Conservation (phyloP, 1,139 yeast genomes). For the Debaryomyces robertsiae region DNA sequence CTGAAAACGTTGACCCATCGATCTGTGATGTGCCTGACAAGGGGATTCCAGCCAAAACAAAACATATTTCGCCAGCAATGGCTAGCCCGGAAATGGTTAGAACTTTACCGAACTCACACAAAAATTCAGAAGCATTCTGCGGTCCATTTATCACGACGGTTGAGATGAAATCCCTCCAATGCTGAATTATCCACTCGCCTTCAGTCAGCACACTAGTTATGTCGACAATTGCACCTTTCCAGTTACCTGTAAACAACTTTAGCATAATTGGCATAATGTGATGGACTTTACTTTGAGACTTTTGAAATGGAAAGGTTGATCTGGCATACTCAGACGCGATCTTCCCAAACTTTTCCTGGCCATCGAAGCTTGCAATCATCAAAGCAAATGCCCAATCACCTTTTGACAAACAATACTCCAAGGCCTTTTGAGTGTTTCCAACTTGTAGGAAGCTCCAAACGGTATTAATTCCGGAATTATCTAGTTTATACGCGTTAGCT, state of each 20-base stretch:
- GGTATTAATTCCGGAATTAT: slow-evolving; percentile 36
- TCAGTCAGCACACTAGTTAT: slow-evolving; percentile 43
- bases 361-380: slow-evolving; percentile 65
- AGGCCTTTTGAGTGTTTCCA: slow-evolving; percentile 71
- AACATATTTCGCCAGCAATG: slow-evolving; percentile 48
- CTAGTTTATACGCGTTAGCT: slow-evolving; percentile 39
- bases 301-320: slow-evolving; percentile 38
- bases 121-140: slow-evolving; percentile 40
- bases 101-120: slow-evolving; percentile 57
- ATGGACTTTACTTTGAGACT: slow-evolving; percentile 45
- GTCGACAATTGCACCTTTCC: slow-evolving; percentile 53
- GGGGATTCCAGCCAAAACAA: slow-evolving; percentile 53
- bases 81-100: slow-evolving; percentile 37
- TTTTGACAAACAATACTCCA: slow-evolving; percentile 59
- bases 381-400: slow-evolving; percentile 82
- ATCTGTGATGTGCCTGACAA: slow-evolving; percentile 30
- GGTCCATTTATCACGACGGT: slow-evolving; percentile 44
- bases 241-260: slow-evolving; percentile 67
- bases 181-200: slow-evolving; percentile 50
- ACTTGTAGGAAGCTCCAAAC: slow-evolving; percentile 48
- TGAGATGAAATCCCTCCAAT: slow-evolving; percentile 56
- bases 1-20: slow-evolving; percentile 28
- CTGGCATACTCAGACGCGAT: slow-evolving; percentile 53
- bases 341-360: slow-evolving; percentile 61
- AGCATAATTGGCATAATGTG: slow-evolving; percentile 64